phyloP scores from a whole-genome alignment of 1,284 basidiomycete genomes.

The Apiotrichum gracile region DNA sequence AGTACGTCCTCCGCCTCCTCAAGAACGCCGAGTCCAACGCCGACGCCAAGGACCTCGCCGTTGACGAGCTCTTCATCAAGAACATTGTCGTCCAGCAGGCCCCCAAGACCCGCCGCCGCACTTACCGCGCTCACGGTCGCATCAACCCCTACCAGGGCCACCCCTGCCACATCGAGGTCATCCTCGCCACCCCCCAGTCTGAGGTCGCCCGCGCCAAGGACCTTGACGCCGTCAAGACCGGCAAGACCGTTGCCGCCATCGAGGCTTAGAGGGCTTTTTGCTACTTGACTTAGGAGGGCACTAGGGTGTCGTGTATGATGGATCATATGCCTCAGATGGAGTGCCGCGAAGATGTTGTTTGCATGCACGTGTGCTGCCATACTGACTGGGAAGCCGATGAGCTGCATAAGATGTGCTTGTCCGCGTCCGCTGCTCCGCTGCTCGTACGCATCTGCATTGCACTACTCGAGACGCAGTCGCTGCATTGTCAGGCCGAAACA shows the following conservation, averaged over 20 bases:
- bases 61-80: conserved; percentile 89
- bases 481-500: no score
- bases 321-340: conserved; percentile 30
- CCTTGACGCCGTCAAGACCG: conserved; percentile 53
- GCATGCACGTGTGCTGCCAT: conserved; percentile 1
- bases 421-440: no score
- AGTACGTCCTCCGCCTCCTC: conserved; percentile 87
- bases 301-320: conserved; percentile 40
- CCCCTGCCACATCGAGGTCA: conserved; percentile 92
- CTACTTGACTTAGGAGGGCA: conserved; percentile 14
- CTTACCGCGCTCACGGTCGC: conserved; percentile 97
- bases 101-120: conserved; percentile 98
- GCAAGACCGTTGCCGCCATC: conserved; percentile 47
- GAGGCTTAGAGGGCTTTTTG: conserved; percentile 41
- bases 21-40: conserved; percentile 99
- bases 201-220: conserved; percentile 88
- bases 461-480: no score
- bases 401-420: no score
- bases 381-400: not conserved
- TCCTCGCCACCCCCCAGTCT: conserved; percentile 68
- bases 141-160: conserved; percentile 87
- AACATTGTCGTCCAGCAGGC: conserved; percentile 99
- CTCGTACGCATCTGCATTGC: no score
- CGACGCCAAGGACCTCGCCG: conserved; percentile 91
- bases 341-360: conserved; percentile 3